Base-by-base conservation (phyloP, 805 yeast genomes). In the Ogataea henricii region DNA sequence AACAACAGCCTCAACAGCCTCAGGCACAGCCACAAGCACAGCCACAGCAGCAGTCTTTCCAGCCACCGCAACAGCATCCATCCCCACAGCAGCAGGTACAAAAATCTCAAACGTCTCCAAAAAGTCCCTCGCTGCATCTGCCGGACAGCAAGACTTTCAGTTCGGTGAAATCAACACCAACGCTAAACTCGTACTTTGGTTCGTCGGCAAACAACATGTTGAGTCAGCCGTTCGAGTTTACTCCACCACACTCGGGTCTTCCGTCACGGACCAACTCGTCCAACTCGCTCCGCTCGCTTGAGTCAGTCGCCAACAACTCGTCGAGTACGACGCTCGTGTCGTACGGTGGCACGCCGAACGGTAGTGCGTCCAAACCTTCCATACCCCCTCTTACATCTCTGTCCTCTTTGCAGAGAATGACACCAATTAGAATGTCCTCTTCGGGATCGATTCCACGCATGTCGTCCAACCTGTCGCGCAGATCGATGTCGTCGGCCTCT, bases 271-370 rank as follows among this genome's bases (percentile, higher is more conserved):
- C 9, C 17, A 51, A 29, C 54, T 56, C 45, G 38, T 66, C 30
- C 68, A 64, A 43, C 69, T 71, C 55, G 72, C 62, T 77, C n/a
- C 77, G 74, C 57, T 76, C 81, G 10, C 66, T 78, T 26, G 83
- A 83, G 13, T 74, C 81, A 17, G 65, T 78, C 41, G 67, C 78
- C 0, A 57, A 32, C 78, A 77, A 46, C 77, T 74, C 64, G 78
- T 78, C 52, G 46, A 51, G 33, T 43, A 46, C 21, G 35, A 38
- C 29, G 69, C 69, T 33, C 13, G 72, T 66, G 73, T 52, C 65
- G 66, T 25, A 57, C 9, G 42, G 55, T 43, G 22, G 16, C n/a
- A 54, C 23, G n/a, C 49, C 21, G 20, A 41, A 38, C 77, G 72
- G 43, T 73, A 55, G 54, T 56, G 30, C 43, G 42, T 9, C 52